phyloP scores from a whole-genome alignment of 2,329 filamentous ascomycete genomes.

The Hyphodiscus sp. region DNA sequence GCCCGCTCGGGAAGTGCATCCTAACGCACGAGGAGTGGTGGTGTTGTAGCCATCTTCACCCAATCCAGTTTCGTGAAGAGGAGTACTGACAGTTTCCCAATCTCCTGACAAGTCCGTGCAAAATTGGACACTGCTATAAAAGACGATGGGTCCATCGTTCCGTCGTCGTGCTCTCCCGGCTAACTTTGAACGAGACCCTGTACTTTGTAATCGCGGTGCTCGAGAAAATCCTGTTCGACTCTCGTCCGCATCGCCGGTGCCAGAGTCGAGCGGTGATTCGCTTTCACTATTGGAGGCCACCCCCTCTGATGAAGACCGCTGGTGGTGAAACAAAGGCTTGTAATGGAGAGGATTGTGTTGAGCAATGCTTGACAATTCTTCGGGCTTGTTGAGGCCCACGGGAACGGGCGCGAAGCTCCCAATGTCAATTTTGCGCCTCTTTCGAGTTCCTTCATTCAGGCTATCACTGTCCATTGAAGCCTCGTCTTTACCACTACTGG shows the following conservation, averaged over 20 bases:
- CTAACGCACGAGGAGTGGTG: conserved; percentile 12
- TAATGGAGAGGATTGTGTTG: conserved; percentile 51
- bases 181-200: not conserved
- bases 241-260: conserved; percentile 33
- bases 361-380: conserved; percentile 25
- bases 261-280: not conserved
- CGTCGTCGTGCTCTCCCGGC: conserved; percentile 34
- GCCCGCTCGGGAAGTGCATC: conserved; percentile 5
- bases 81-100: conserved; percentile 40
- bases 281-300: conserved; percentile 29
- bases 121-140: conserved; percentile 74
- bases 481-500: conserved; percentile 40
- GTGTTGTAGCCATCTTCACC: conserved; percentile 32
- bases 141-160: conserved; percentile 71
- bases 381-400: not conserved
- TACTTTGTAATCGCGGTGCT: not conserved
- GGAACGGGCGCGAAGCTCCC: conserved; percentile 13
- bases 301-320: conserved; percentile 40
- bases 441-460: conserved; percentile 14
- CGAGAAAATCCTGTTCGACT: conserved; percentile 32
- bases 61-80: conserved; percentile 43
- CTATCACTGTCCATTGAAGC: conserved; percentile 27
- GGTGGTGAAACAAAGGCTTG: conserved; percentile 54
- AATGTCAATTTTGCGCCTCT: conserved; percentile 20
- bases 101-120: conserved; percentile 75